A percentile compares a stretch with the other conserved stretches of the same genome.
Conservation (phyloP, 2,329 filamentous ascomycete genomes). For the Trichoderma citrinoviride region DNA sequence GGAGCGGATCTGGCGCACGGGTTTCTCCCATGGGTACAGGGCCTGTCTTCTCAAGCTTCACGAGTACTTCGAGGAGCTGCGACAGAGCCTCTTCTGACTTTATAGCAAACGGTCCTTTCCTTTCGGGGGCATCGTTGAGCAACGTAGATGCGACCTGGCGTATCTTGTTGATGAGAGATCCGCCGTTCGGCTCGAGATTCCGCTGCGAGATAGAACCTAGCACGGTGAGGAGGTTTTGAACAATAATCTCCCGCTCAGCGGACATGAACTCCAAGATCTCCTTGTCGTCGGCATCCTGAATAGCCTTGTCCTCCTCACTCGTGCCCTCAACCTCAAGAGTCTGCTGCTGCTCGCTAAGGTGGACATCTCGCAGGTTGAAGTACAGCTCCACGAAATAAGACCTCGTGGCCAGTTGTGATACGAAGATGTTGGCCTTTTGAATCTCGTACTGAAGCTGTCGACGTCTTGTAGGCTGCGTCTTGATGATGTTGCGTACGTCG, state of each 20-base stretch:
- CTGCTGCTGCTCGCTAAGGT: constrained; percentile 49
- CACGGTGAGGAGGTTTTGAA: constrained; percentile 73
- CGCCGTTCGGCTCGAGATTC: constrained; percentile 73
- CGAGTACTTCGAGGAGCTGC: constrained; percentile 70
- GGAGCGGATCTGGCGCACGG: constrained; percentile 33
- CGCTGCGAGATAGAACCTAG: constrained; percentile 76
- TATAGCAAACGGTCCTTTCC: constrained; percentile 49
- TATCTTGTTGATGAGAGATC: constrained; percentile 75
- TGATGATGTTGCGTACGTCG: constrained; percentile 51
- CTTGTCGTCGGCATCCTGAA: constrained; percentile 42
- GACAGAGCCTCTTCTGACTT: constrained; percentile 69
- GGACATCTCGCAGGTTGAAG: constrained; percentile 70
- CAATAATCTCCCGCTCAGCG: constrained; percentile 75
- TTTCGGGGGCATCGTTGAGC: constrained; percentile 56
- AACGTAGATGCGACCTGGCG: constrained; percentile 80
- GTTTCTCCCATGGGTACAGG: constrained; percentile 30
- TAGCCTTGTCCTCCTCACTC: constrained; percentile 38
- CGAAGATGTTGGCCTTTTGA: constrained; percentile 87
- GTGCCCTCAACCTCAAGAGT: constrained; percentile 30
- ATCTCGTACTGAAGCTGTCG: constrained; percentile 76
- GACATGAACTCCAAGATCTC: constrained; percentile 63
- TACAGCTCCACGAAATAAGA: constrained; percentile 87
- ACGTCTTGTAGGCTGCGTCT: constrained; percentile 48
- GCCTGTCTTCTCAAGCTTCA: constrained; percentile 67
- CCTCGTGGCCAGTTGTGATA: constrained; percentile 74